Conservation (phyloP, 495 filamentous ascomycete genomes). For the Penicilliopsis zonata region DNA sequence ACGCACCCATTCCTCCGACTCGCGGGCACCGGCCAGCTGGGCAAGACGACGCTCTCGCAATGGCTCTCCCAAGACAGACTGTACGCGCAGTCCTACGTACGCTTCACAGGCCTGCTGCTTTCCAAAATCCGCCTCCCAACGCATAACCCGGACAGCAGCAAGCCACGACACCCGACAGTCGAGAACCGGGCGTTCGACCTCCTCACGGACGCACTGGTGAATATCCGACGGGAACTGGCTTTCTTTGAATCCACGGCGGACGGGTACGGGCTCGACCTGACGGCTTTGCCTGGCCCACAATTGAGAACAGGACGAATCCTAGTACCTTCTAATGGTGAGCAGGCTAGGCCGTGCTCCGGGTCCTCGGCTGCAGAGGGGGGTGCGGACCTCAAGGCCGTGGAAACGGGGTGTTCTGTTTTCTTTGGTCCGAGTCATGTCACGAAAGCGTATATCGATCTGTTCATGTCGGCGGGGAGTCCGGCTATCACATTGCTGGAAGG, state of each 20-base stretch:
- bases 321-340: no score
- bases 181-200: constrained; percentile 42
- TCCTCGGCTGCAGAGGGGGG: constrained; percentile 10
- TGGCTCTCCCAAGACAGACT: constrained; percentile 71
- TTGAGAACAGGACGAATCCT: no score
- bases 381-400: not conserved
- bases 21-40: constrained; percentile 51
- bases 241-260: constrained; percentile 55
- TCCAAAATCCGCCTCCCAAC: constrained; percentile 47
- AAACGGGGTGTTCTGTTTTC: constrained; percentile 5
- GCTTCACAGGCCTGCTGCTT: constrained; percentile 56
- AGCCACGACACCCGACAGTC: constrained; percentile 8
- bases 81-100: constrained; percentile 61
- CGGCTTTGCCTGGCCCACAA: no score
- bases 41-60: constrained; percentile 40
- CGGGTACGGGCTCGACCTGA: constrained; percentile 48
- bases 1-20: constrained; percentile 55
- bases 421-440: constrained; percentile 32
- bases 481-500: constrained; percentile 46
- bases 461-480: constrained; percentile 35
- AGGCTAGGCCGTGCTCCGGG: not conserved
- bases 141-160: constrained; percentile 12
- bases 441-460: constrained; percentile 40
- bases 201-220: constrained; percentile 51
- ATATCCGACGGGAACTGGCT: constrained; percentile 51